Evolutionary conservation across 225 moss, liverwort and hornwort species (phyloP).

Genomic region (Climacium dendroides): DNA sequence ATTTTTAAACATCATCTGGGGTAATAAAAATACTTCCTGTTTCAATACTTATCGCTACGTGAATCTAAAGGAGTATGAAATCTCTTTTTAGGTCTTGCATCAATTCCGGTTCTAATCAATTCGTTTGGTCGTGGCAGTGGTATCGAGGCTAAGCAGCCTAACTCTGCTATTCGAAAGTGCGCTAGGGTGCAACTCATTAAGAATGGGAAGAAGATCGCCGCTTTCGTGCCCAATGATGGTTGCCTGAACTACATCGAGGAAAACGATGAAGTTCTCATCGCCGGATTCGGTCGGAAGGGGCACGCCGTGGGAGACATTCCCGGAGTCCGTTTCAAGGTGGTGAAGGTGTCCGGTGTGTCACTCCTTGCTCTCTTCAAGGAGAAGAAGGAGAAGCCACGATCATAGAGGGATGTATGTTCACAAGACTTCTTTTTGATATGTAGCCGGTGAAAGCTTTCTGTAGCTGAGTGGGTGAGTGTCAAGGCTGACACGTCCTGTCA

Average conservation of each 20-base stretch:
- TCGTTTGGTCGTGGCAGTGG: slow-evolving; percentile 21
- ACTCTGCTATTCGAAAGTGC: slow-evolving; percentile 61
- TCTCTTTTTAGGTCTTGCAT: neutral
- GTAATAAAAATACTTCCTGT: neutral
- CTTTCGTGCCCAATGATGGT: slow-evolving; percentile 53
- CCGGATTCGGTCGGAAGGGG: slow-evolving; percentile 50
- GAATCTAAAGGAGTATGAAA: neutral
- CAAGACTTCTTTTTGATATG: neutral
- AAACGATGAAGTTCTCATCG: slow-evolving; percentile 52
- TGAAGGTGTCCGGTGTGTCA: slow-evolving; percentile 68
- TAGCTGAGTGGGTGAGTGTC: neutral
- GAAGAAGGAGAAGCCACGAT: slow-evolving; percentile 67
- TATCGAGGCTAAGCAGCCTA: slow-evolving; percentile 65
- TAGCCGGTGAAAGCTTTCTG: neutral
- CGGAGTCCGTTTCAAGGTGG: slow-evolving; percentile 59
- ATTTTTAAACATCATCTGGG: no score
- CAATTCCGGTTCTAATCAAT: neutral
- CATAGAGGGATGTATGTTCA: neutral
- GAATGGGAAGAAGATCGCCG: slow-evolving; percentile 65
- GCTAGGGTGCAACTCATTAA: slow-evolving; percentile 64
- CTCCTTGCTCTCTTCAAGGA: slow-evolving; percentile 55
- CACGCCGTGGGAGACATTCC: slow-evolving; percentile 62
- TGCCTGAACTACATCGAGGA: slow-evolving; percentile 66
- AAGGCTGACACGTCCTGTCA: neutral
- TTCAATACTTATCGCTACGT: no score